These are phyloP conservation scores for Alternaria triticimaculans DNA, from an alignment of 2,329 filamentous ascomycete genomes.

Conservation along the genomic window DNA sequence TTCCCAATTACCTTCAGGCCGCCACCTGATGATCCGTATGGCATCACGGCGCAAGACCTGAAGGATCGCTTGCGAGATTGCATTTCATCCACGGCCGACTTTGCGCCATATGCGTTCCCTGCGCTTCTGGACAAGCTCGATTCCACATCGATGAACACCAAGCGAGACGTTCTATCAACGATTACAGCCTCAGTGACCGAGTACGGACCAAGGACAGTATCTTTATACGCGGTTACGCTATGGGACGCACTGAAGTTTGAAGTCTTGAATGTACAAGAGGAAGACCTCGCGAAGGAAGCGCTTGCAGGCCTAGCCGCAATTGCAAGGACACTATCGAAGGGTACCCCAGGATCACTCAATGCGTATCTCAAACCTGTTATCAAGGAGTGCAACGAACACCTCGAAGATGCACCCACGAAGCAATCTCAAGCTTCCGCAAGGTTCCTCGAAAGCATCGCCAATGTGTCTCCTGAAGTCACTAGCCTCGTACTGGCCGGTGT, in stretches of 20 bases:
- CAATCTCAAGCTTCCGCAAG: slow-evolving; percentile 69
- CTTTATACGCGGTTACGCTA: slow-evolving; percentile 68
- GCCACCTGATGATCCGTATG: slow-evolving; percentile 72
- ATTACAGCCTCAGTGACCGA: slow-evolving; percentile 65
- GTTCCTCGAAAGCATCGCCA: slow-evolving; percentile 64
- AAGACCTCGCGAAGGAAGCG: slow-evolving; percentile 67
- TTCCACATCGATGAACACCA: slow-evolving; percentile 71
- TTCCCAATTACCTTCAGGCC: slow-evolving; percentile 75
- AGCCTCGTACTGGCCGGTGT: slow-evolving; percentile 63
- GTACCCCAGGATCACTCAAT: slow-evolving; percentile 56
- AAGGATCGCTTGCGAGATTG: slow-evolving; percentile 70
- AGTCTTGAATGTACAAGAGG: slow-evolving; percentile 70
- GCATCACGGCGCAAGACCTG: slow-evolving; percentile 71
- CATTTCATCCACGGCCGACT: slow-evolving; percentile 66
- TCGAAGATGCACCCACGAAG: slow-evolving; percentile 72
- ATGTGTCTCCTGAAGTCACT: slow-evolving; percentile 62
- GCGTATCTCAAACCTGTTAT: slow-evolving; percentile 66
- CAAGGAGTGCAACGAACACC: slow-evolving; percentile 71
- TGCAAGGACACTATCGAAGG: slow-evolving; percentile 60
- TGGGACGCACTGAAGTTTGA: slow-evolving; percentile 76
- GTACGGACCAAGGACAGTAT: slow-evolving; percentile 66
- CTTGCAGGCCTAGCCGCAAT: slow-evolving; percentile 63
- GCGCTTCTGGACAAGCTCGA: slow-evolving; percentile 72
- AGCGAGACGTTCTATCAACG: slow-evolving; percentile 71
- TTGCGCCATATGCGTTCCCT: slow-evolving; percentile 72